These are phyloP conservation scores for Prunus mongolica DNA, from an alignment of 306 rosid species.

Conservation along the genomic window DNA sequence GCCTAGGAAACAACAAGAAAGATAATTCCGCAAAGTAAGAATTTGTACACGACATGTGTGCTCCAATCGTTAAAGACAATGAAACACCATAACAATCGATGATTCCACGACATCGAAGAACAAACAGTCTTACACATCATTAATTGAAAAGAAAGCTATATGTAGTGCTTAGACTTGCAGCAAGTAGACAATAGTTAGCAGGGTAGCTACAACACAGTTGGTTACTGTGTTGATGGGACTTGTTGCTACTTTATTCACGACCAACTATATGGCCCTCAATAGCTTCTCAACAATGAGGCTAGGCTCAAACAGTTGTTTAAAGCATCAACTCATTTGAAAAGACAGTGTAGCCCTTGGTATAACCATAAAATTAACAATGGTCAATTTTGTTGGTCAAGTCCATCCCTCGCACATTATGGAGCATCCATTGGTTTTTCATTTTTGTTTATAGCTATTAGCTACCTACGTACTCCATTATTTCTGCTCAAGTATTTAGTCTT, in stretches of 20 bases:
- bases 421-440: neutral
- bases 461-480: neutral
- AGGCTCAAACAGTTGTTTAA: neutral
- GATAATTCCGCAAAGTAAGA: neutral
- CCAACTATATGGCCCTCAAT: neutral
- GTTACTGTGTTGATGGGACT: neutral
- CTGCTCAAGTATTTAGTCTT: neutral
- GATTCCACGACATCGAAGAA: neutral
- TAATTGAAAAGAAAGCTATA: neutral
- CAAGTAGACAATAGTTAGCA: neutral
- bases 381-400: neutral
- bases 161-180: neutral
- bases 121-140: neutral
- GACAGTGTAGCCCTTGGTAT: neutral
- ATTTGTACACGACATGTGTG: neutral
- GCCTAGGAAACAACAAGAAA: conserved; percentile 45
- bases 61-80: neutral
- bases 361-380: neutral
- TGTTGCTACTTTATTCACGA: neutral
- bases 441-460: neutral
- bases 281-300: neutral
- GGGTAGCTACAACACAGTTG: neutral
- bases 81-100: neutral
- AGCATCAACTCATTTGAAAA: neutral
- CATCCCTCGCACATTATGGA: neutral